These are phyloP conservation scores for Coniochaeta hoffmannii DNA, from an alignment of 2,329 filamentous ascomycete genomes.

Conservation along the genomic window DNA sequence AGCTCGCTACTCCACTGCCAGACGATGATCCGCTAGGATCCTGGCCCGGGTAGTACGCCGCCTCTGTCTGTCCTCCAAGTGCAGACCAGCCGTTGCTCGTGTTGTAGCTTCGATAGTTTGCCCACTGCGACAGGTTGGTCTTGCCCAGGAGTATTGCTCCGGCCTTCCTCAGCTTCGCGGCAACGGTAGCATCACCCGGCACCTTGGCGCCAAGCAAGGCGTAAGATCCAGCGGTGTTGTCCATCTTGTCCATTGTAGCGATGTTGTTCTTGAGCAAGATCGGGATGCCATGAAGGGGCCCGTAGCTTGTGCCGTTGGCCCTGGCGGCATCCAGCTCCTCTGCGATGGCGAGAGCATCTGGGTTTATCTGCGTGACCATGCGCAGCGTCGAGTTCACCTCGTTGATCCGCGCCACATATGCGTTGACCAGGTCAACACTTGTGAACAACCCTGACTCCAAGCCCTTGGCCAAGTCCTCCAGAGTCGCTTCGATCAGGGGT, in stretches of 20 bases:
- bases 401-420: constrained; percentile 20
- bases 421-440: constrained; percentile 26
- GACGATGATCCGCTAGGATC: constrained; percentile 55
- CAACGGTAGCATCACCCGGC: constrained; percentile 50
- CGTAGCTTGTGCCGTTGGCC: constrained; percentile 11
- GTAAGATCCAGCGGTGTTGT: constrained; percentile 57
- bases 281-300: constrained; percentile 56
- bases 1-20: constrained; percentile 52
- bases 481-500: constrained; percentile 22
- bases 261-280: constrained; percentile 63
- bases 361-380: constrained; percentile 28
- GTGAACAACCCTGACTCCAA: constrained; percentile 25
- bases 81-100: constrained; percentile 56
- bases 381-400: constrained; percentile 25
- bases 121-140: constrained; percentile 58
- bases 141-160: constrained; percentile 62
- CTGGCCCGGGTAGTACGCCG: constrained; percentile 51
- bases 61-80: constrained; percentile 52
- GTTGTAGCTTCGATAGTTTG: constrained; percentile 51
- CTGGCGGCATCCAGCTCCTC: constrained; percentile 23
- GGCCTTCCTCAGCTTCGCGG: constrained; percentile 49
- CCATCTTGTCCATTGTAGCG: constrained; percentile 53
- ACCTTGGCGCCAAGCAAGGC: constrained; percentile 52
- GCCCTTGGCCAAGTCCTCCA: constrained; percentile 24
- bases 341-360: constrained; percentile 30